Evolutionary conservation across 1,139 yeast genomes (phyloP).

Genomic region (Zygoascus hellenicus): DNA sequence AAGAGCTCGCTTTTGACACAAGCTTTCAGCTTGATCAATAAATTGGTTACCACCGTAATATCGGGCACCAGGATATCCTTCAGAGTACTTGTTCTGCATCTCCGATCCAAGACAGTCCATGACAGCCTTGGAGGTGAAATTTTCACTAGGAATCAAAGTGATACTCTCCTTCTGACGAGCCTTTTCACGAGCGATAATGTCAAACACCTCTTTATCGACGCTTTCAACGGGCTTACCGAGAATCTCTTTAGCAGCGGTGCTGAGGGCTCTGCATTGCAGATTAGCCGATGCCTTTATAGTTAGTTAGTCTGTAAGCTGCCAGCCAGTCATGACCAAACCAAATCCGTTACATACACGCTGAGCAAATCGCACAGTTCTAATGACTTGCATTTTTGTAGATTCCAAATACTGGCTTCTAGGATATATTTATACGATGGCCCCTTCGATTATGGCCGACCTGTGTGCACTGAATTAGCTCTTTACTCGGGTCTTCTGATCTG

Average conservation of each 20-base stretch:
- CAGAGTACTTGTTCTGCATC: slow-evolving; percentile 97
- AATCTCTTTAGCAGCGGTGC: slow-evolving; percentile 13
- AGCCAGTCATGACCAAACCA: too few species aligned
- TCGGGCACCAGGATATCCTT: slow-evolving; percentile 96
- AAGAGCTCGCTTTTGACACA: slow-evolving; percentile 91
- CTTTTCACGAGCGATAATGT: slow-evolving; percentile 79
- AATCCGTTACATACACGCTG: too few species aligned
- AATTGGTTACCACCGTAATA: slow-evolving; percentile 96
- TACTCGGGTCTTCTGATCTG: too few species aligned
- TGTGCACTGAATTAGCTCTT: too few species aligned
- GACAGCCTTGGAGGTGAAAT: slow-evolving; percentile 93
- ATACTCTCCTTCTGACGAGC: slow-evolving; percentile 93
- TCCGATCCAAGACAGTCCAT: slow-evolving; percentile 97
- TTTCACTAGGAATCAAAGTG: slow-evolving; percentile 92
- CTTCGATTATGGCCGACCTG: too few species aligned
- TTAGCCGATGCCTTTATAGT: too few species aligned
- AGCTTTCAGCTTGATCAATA: slow-evolving; percentile 85
- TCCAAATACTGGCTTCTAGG: too few species aligned
- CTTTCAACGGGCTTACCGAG: slow-evolving; percentile 27
- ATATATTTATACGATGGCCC: too few species aligned
- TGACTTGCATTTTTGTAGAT: too few species aligned
- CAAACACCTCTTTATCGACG: slow-evolving; percentile 36
- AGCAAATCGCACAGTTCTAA: too few species aligned
- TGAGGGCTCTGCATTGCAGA: background rate
- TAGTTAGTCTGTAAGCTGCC: background rate